Conservation (phyloP, 495 filamentous ascomycete species). For the Lophiostoma macrostomum region DNA sequence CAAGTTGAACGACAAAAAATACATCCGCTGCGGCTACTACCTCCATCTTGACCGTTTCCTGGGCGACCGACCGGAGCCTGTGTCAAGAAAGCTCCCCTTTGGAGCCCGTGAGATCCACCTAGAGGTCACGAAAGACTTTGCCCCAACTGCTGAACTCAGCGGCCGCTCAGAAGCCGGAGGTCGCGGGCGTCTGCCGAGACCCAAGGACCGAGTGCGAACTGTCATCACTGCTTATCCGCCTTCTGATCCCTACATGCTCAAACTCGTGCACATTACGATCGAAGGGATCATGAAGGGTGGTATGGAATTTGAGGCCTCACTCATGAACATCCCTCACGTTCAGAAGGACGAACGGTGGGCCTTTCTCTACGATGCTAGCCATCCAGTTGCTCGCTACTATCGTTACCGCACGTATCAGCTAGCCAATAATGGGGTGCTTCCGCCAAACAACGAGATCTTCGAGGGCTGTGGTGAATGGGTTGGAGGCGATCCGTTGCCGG, state of each 20-base stretch:
- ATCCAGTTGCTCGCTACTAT: slow-evolving; percentile 78
- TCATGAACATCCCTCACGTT: slow-evolving; percentile 81
- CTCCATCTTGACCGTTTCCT: slow-evolving; percentile 18
- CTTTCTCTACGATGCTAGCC: slow-evolving; percentile 88
- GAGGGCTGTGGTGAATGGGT: neutral
- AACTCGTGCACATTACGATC: slow-evolving; percentile 82
- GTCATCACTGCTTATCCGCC: slow-evolving; percentile 46
- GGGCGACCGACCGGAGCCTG: neutral
- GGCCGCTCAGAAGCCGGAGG: no score
- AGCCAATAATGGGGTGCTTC: neutral
- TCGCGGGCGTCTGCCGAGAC: neutral
- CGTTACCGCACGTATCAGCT: slow-evolving; percentile 67
- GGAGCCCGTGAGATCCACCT: no score
- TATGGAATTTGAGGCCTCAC: slow-evolving; percentile 84
- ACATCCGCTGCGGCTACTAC: slow-evolving; percentile 12
- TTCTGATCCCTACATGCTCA: slow-evolving; percentile 71
- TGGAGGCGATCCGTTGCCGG: neutral
- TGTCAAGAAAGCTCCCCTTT: slow-evolving; percentile 3
- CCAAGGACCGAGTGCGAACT: neutral
- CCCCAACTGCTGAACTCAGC: slow-evolving; percentile 12
- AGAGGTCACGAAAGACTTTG: slow-evolving; percentile 1
- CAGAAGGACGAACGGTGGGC: slow-evolving; percentile 85
- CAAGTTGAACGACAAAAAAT: slow-evolving; percentile 14
- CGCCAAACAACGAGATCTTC: slow-evolving; percentile 3
- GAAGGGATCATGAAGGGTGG: slow-evolving; percentile 75